phyloP scores from a whole-genome alignment of 2,329 filamentous ascomycete species.

The Trichoderma brevicompactum region DNA sequence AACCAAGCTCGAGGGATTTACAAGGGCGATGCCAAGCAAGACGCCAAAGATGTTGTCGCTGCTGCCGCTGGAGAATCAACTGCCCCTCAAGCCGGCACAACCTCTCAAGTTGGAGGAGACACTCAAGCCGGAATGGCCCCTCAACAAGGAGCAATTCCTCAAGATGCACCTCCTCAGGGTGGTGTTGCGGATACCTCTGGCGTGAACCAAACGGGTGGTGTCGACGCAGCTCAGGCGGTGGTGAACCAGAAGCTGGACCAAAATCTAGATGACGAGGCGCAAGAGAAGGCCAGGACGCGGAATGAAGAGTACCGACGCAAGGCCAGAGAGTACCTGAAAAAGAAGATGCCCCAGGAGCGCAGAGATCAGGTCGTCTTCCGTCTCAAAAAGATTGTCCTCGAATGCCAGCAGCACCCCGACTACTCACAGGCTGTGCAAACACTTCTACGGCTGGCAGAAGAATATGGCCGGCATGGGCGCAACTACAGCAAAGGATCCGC shows the following conservation, averaged over 20 bases:
- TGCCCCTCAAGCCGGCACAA: not conserved
- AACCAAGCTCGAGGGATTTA: slow-evolving; percentile 68
- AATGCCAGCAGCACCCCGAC: slow-evolving; percentile 93
- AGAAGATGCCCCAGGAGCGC: slow-evolving; percentile 90
- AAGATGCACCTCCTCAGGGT: not conserved
- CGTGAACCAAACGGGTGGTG: slow-evolving; percentile 43
- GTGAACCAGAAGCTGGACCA: slow-evolving; percentile 62
- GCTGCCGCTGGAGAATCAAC: slow-evolving; percentile 56
- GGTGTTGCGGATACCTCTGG: not conserved
- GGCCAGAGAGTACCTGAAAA: slow-evolving; percentile 74
- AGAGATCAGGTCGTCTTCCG: slow-evolving; percentile 91
- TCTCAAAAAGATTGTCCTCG: slow-evolving; percentile 95
- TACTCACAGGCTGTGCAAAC: slow-evolving; percentile 93
- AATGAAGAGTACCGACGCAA: slow-evolving; percentile 52
- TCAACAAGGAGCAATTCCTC: not conserved
- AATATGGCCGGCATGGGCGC: slow-evolving; percentile 78
- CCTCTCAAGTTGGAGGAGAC: not conserved
- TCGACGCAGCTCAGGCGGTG: slow-evolving; percentile 44
- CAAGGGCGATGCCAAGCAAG: slow-evolving; percentile 58
- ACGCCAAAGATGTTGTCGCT: slow-evolving; percentile 63
- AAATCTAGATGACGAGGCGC: slow-evolving; percentile 69
- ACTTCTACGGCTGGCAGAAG: slow-evolving; percentile 79
- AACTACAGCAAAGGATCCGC: slow-evolving; percentile 65
- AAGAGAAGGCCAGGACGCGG: slow-evolving; percentile 51
- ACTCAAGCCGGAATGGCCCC: not conserved